Evolutionary conservation across 805 yeast species (phyloP).

Genomic region (Myxozyma mucilagina): DNA sequence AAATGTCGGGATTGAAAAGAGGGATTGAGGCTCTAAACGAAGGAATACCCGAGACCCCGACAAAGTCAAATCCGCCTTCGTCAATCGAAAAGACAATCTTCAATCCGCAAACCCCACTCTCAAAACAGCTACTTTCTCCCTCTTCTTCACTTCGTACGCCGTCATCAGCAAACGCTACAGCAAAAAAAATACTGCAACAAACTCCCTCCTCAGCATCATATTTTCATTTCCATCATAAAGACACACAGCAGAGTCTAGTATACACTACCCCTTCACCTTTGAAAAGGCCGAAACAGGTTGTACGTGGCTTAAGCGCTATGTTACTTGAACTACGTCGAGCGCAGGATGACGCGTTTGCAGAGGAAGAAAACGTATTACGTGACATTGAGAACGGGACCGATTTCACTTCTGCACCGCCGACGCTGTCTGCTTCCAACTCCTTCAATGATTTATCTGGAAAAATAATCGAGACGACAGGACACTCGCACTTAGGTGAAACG

Average conservation of each 20-base stretch:
- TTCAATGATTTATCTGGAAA: neutral
- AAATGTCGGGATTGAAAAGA: neutral
- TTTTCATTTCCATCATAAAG: conserved; percentile 7
- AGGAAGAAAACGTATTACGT: conserved; percentile 25
- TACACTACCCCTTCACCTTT: conserved; percentile 30
- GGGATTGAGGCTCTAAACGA: neutral
- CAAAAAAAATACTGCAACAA: neutral
- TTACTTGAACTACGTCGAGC: conserved; percentile 20
- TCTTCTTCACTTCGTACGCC: conserved; percentile 7
- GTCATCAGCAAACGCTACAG: neutral
- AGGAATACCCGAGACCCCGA: conserved; percentile 5
- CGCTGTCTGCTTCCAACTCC: neutral
- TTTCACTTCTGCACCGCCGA: neutral
- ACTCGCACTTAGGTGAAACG: conserved; percentile 24
- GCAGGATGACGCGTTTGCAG: conserved; percentile 23
- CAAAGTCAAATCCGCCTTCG: conserved; percentile 3
- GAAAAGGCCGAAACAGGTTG: conserved; percentile 6
- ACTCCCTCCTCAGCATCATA: conserved; percentile 21
- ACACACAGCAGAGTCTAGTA: neutral
- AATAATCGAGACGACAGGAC: neutral
- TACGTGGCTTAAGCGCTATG: conserved; percentile 25
- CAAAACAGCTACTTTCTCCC: neutral
- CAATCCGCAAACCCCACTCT: neutral
- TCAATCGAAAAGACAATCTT: neutral
- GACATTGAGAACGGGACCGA: conserved; percentile 14